A percentile compares a stretch with the other conserved stretches of the same genome.
These are phyloP conservation scores for Murraya koenigii DNA, from an alignment of 345 rosid genomes.

Conservation along the genomic window DNA sequence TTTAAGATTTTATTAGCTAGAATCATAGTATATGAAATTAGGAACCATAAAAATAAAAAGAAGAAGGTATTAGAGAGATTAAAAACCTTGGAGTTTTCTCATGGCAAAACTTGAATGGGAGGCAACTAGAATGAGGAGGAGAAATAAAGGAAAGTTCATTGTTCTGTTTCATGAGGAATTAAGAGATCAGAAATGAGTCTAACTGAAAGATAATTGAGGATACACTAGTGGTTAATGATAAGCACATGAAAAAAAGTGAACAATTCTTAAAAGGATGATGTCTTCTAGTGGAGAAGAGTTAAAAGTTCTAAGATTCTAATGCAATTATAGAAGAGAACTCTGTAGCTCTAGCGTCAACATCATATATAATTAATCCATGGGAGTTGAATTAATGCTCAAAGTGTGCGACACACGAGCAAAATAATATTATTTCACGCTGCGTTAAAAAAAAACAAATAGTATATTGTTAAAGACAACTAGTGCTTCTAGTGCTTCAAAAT, in stretches of 20 bases:
- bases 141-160: not conserved
- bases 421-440: not conserved
- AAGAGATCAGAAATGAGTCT: not conserved
- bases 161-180: not conserved
- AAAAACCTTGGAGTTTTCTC: not conserved
- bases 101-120: conserved; percentile 2
- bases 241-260: not conserved
- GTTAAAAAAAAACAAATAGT: not conserved
- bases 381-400: not conserved
- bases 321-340: not conserved
- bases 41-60: not conserved
- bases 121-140: not conserved
- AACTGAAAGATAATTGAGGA: not conserved
- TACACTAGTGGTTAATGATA: not conserved
- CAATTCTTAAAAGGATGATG: not conserved
- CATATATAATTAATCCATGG: not conserved
- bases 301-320: not conserved
- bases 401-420: not conserved
- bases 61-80: not conserved
- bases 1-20: not conserved
- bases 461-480: no score
- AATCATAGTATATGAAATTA: not conserved
- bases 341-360: not conserved
- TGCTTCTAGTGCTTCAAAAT: no score
- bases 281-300: not conserved